These are phyloP conservation scores for Aeminium ludgeri DNA, from an alignment of 495 filamentous ascomycete species.

Conservation along the genomic window DNA sequence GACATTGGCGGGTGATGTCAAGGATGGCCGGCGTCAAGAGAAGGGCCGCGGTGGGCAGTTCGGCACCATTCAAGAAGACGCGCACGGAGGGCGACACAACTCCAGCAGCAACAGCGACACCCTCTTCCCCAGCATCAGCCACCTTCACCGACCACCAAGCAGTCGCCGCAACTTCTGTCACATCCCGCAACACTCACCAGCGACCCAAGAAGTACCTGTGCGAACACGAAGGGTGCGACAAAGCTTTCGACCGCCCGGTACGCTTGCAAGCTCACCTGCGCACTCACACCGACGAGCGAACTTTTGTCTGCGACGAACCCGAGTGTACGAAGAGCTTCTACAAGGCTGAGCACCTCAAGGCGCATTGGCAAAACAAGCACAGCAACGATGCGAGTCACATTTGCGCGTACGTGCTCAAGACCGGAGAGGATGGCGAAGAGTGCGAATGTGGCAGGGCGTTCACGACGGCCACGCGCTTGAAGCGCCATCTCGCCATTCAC, in stretches of 20 bases:
- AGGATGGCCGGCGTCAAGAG: too few species aligned
- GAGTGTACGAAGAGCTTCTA: constrained; percentile 69
- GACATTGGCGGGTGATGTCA: too few species aligned
- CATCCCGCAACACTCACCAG: constrained; percentile 1
- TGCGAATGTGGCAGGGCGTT: constrained; percentile 66
- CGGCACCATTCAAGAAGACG: neutral
- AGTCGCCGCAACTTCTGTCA: constrained; percentile 7
- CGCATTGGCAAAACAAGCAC: constrained; percentile 71
- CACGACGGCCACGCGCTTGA: constrained; percentile 53
- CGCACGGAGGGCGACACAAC: neutral
- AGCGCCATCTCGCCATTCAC: constrained; percentile 29
- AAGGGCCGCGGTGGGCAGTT: too few species aligned
- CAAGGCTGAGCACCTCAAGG: constrained; percentile 61
- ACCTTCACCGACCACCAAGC: constrained; percentile 2
- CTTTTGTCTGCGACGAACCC: constrained; percentile 47
- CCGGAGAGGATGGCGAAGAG: constrained; percentile 22
- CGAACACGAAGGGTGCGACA: constrained; percentile 48
- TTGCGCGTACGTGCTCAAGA: constrained; percentile 29
- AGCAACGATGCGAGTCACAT: constrained; percentile 50
- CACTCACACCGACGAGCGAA: constrained; percentile 63
- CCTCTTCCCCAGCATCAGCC: neutral
- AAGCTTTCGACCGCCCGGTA: constrained; percentile 77
- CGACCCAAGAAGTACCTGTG: constrained; percentile 50
- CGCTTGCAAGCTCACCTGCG: constrained; percentile 60
- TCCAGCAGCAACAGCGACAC: neutral